Percentiles rank a stretch among this genome's conserved stretches.
Evolutionary conservation across 306 rosid species (phyloP).

Genomic region (Alnus glutinosa): DNA sequence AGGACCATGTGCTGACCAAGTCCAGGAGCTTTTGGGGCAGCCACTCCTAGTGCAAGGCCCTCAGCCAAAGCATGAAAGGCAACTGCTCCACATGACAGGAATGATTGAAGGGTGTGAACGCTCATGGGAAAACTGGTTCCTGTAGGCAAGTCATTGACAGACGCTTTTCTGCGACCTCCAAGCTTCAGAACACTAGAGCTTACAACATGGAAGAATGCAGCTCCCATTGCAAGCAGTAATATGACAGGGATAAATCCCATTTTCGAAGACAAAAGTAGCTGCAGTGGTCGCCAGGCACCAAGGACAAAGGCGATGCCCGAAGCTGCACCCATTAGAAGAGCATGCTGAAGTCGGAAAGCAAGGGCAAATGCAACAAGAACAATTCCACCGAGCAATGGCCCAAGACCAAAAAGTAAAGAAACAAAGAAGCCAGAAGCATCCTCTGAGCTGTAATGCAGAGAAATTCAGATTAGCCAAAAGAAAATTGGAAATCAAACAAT

Average conservation of each 20-base stretch:
- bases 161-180: conserved; percentile 56
- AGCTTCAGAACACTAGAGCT: conserved; percentile 63
- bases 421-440: conserved; percentile 98
- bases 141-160: conserved; percentile 54
- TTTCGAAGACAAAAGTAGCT: conserved; percentile 74
- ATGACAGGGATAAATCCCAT: conserved; percentile 65
- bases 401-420: conserved; percentile 92
- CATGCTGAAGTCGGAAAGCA: conserved; percentile 82
- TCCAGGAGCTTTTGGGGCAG: conserved; percentile 97
- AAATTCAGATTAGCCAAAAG: conserved; percentile 18
- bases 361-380: conserved; percentile 74
- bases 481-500: background rate
- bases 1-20: conserved; percentile 96
- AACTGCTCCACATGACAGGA: conserved; percentile 85
- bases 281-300: conserved; percentile 91
- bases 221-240: conserved; percentile 69
- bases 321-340: conserved; percentile 93
- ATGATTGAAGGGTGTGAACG: conserved; percentile 90
- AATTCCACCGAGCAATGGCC: conserved; percentile 89
- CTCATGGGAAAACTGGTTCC: conserved; percentile 58
- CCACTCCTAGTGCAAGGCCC: conserved; percentile 99
- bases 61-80: conserved; percentile 94
- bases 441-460: conserved; percentile 66
- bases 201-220: conserved; percentile 57
- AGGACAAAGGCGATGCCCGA: conserved; percentile 97